Evolutionary conservation across 2,329 filamentous ascomycete species (phyloP).

Genomic region (Botrytis fabae): DNA sequence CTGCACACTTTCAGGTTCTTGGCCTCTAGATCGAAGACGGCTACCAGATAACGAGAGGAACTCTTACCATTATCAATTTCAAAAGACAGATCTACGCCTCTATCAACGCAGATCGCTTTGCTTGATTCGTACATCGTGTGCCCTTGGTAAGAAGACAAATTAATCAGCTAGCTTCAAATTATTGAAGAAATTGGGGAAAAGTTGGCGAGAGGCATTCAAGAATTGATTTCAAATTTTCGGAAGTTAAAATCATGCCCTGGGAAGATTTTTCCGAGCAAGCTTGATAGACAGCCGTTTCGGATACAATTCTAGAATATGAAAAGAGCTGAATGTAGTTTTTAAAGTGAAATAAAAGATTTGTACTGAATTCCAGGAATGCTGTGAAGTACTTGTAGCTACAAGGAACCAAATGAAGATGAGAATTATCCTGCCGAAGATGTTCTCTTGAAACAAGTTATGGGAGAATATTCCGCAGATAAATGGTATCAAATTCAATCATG

Average conservation of each 20-base stretch:
- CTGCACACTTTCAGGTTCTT: not conserved
- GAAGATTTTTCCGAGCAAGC: not conserved
- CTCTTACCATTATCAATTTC: not conserved
- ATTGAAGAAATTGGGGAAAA: not conserved
- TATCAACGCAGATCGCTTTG: not conserved
- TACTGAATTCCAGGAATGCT: not conserved
- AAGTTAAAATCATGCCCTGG: not conserved
- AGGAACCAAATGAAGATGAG: not conserved
- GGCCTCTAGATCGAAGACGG: too few species aligned
- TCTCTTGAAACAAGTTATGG: too few species aligned
- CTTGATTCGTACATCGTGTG: not conserved
- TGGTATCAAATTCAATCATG: not conserved
- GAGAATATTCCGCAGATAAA: not conserved
- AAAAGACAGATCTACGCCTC: not conserved
- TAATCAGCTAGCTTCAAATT: not conserved
- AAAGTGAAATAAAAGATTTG: not conserved
- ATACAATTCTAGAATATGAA: not conserved
- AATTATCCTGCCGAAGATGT: not conserved
- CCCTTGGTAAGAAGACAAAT: not conserved
- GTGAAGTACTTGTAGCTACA: not conserved
- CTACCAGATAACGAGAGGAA: not conserved
- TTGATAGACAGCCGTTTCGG: not conserved
- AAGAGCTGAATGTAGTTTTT: not conserved
- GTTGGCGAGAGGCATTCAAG: not conserved
- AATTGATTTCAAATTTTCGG: not conserved